These are phyloP conservation scores for Penicillium brasilianum DNA, from an alignment of 2,329 filamentous ascomycete genomes.

Conservation along the genomic window DNA sequence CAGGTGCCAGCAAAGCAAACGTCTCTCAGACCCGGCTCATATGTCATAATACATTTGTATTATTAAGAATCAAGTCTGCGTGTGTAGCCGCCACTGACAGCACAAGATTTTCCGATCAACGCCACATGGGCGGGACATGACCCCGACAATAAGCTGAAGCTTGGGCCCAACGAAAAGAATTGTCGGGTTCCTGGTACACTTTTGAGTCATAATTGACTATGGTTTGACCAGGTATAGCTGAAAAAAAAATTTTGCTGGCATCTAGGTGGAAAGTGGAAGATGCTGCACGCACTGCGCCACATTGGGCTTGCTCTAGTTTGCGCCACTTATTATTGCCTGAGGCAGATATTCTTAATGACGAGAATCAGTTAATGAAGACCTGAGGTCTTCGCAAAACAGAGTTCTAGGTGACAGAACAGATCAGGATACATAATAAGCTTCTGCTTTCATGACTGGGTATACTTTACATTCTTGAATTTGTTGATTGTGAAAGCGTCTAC, in stretches of 20 bases:
- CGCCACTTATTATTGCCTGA: constrained; percentile 13
- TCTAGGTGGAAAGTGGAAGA: constrained; percentile 18
- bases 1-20: not conserved
- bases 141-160: not conserved
- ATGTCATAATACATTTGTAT: not conserved
- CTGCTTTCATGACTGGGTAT: no score
- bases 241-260: constrained; percentile 1
- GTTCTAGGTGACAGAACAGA: not conserved
- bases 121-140: constrained; percentile 3
- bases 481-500: no score
- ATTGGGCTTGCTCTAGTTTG: not conserved
- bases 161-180: constrained; percentile 4
- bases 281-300: constrained; percentile 28
- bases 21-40: not conserved
- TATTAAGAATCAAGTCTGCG: no score
- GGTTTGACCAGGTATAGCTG: constrained; percentile 25
- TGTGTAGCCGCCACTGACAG: constrained; percentile 11
- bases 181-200: constrained; percentile 8
- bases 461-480: no score
- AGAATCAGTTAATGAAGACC: not conserved
- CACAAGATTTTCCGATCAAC: constrained; percentile 17
- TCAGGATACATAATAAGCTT: no score
- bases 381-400: no score
- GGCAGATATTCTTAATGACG: not conserved
- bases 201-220: constrained; percentile 25